Evolutionary conservation across 306 rosid species (phyloP).

Genomic region (Hippophae gyantsensis): DNA sequence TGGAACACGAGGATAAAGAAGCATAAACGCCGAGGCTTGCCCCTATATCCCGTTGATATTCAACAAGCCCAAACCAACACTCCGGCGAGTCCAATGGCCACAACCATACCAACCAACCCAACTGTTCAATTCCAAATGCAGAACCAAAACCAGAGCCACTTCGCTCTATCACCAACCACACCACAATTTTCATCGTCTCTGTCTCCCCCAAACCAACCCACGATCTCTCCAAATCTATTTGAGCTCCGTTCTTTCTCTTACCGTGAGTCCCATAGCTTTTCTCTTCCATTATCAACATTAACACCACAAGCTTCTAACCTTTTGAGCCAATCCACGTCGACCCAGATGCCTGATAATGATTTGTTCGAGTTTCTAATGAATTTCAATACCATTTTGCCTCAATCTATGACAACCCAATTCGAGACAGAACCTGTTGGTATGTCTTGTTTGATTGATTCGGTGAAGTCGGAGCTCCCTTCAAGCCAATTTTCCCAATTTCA

Average conservation of each 20-base stretch:
- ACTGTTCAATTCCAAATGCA: slow-evolving; percentile 17
- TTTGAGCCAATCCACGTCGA: slow-evolving; percentile 6
- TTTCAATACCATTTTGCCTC: slow-evolving; percentile 22
- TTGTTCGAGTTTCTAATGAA: slow-evolving; percentile 41
- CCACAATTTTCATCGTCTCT: slow-evolving; percentile 34
- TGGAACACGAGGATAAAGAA: slow-evolving; percentile 87
- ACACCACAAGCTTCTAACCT: slow-evolving; percentile 8
- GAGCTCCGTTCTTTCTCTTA: not conserved
- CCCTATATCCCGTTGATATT: slow-evolving; percentile 49
- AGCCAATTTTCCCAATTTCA: slow-evolving; percentile 38
- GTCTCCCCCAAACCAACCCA: slow-evolving; percentile 34
- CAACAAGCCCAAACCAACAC: slow-evolving; percentile 15
- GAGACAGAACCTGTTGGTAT: slow-evolving; percentile 24
- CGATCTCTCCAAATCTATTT: slow-evolving; percentile 8
- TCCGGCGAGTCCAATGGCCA: slow-evolving; percentile 20
- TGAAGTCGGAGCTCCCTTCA: slow-evolving; percentile 61
- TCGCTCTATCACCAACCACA: slow-evolving; percentile 22
- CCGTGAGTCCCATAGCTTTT: slow-evolving; percentile 10
- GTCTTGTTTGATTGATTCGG: slow-evolving; percentile 13
- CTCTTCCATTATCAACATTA: too few species aligned
- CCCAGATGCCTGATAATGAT: slow-evolving; percentile 14
- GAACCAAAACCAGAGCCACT: slow-evolving; percentile 10
- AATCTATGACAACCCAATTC: slow-evolving; percentile 27
- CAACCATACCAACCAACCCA: slow-evolving; percentile 21
- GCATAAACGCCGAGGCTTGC: slow-evolving; percentile 65